Conservation (phyloP, 176 grass and related monocot genomes). For the Pontederia crassipes region DNA sequence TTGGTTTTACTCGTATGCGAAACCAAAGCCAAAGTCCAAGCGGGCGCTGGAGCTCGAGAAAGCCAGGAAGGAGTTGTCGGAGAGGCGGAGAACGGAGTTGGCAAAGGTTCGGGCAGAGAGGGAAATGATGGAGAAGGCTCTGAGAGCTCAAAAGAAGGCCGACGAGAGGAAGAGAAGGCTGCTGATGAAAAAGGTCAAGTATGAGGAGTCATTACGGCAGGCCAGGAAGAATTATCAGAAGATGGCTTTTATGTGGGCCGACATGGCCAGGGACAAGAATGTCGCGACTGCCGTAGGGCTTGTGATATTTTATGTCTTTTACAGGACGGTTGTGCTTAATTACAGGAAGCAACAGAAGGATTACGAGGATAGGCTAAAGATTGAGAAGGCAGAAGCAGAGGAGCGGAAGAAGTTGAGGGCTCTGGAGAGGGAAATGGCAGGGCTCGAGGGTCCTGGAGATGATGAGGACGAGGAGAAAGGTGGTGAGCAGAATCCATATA, state of each 20-base stretch:
- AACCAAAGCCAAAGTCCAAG: conserved; percentile 23
- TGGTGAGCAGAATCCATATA: conserved; percentile 23
- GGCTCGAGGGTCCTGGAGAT: conserved; percentile 17
- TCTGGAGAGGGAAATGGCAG: conserved; percentile 24
- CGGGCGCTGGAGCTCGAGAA: conserved; percentile 25
- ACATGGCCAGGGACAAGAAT: conserved; percentile 23
- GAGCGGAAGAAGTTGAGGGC: conserved; percentile 22
- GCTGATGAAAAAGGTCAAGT: conserved; percentile 15
- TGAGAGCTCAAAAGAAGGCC: conserved; percentile 20
- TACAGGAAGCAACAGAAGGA: conserved; percentile 30
- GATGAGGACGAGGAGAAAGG: conserved; percentile 21
- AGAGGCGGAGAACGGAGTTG: conserved; percentile 10
- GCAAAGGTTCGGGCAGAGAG: conserved; percentile 8
- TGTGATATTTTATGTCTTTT: conserved; percentile 23
- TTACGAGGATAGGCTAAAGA: conserved; percentile 28
- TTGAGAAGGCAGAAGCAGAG: conserved; percentile 24
- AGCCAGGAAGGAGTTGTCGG: conserved; percentile 13
- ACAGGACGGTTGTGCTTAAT: conserved; percentile 24
- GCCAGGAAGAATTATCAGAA: conserved; percentile 17
- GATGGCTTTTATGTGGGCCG: conserved; percentile 18
- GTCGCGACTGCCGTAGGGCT: conserved; percentile 16
- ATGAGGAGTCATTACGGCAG: conserved; percentile 19
- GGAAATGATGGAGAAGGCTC: conserved; percentile 16
- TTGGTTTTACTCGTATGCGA: neutral
- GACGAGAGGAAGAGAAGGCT: conserved; percentile 14